Percentiles rank a stretch among this genome's conserved stretches.
Evolutionary conservation across 2,329 filamentous ascomycete genomes (phyloP).

Genomic region (Escovopsis sp.): DNA sequence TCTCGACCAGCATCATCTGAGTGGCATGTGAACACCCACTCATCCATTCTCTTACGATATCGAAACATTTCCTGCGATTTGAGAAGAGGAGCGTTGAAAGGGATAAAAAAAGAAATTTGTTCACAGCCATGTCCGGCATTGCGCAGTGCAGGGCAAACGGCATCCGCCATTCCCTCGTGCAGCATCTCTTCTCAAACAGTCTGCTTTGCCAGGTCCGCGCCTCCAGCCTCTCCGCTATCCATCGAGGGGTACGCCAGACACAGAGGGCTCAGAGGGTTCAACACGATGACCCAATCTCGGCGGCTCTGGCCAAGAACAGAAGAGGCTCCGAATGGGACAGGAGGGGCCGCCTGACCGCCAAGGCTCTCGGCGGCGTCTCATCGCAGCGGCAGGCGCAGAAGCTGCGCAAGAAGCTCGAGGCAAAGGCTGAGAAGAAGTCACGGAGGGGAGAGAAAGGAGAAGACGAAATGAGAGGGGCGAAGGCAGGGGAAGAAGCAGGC

Average conservation of each 20-base stretch:
- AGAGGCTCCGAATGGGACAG: conserved; percentile 6
- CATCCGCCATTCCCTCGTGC: conserved; percentile 8
- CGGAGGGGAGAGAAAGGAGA: too few relatives aligned
- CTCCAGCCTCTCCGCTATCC: conserved; percentile 48
- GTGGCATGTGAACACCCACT: neutral
- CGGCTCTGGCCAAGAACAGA: neutral
- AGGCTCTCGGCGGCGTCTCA: conserved; percentile 15
- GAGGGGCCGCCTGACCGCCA: conserved; percentile 10
- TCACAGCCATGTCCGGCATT: conserved; percentile 15
- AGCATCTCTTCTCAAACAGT: neutral
- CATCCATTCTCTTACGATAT: neutral
- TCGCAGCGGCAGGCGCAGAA: conserved; percentile 22
- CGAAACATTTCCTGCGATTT: conserved; percentile 5
- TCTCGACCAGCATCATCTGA: too few relatives aligned
- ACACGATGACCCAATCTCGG: conserved; percentile 9
- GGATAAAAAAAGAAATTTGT: too few relatives aligned
- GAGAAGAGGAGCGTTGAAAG: too few relatives aligned
- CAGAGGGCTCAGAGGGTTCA: conserved; percentile 25
- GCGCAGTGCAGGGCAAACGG: conserved; percentile 10
- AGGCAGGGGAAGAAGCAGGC: too few relatives aligned
- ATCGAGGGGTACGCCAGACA: conserved; percentile 47
- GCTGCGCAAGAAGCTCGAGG: conserved; percentile 37
- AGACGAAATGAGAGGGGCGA: too few relatives aligned
- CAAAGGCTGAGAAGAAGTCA: conserved; percentile 21
- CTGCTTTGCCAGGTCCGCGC: conserved; percentile 9